These are phyloP conservation scores for Pisolithus tinctorius DNA, from an alignment of 768 basidiomycete genomes.

Conservation along the genomic window DNA sequence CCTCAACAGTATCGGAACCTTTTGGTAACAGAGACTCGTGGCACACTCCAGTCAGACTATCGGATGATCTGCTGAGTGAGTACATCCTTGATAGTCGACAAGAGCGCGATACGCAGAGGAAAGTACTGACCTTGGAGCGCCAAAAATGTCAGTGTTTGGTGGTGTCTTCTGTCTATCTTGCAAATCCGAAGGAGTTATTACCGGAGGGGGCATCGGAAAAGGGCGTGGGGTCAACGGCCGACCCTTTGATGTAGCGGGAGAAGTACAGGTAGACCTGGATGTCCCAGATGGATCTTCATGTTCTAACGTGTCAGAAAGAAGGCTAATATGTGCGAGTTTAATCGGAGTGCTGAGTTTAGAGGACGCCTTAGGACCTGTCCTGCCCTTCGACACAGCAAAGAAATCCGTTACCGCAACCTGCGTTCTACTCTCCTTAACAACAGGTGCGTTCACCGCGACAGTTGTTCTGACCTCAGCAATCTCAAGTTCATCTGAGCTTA, in stretches of 20 bases:
- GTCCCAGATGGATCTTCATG: constrained; percentile 9
- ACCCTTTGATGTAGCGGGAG: neutral
- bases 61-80: too few relatives aligned
- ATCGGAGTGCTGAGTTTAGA: neutral
- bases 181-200: neutral
- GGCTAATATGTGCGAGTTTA: constrained; percentile 9
- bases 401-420: neutral
- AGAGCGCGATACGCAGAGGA: too few relatives aligned
- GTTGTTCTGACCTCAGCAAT: neutral
- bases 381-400: neutral
- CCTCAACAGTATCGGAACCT: neutral
- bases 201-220: constrained; percentile 21
- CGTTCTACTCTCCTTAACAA: neutral
- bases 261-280: neutral
- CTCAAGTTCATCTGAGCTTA: constrained; percentile 17
- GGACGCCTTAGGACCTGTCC: neutral
- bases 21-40: neutral
- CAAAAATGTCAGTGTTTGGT: neutral
- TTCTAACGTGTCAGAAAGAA: constrained; percentile 8
- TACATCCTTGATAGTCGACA: too few relatives aligned
- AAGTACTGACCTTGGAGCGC: neutral
- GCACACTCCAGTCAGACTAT: too few relatives aligned
- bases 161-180: neutral
- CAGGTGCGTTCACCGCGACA: neutral
- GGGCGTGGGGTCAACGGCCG: constrained; percentile 9